phyloP scores from a whole-genome alignment of 768 basidiomycete species.

The Phaeotremella skinneri region DNA sequence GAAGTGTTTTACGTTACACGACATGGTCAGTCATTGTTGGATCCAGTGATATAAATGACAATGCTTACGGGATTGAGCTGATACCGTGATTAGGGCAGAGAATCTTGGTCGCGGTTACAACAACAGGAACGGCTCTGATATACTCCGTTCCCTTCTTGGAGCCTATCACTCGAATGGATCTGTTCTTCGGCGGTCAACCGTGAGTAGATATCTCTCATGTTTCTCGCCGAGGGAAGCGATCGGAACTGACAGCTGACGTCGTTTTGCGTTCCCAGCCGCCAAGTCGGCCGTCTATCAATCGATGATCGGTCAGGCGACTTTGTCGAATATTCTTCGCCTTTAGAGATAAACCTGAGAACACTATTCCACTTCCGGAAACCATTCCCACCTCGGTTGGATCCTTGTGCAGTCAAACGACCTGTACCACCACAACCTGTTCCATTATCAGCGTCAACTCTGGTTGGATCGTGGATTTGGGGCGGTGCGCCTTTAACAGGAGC shows the following conservation, averaged over 20 bases:
- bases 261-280: slow-evolving; percentile 24
- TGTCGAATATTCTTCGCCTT: slow-evolving; percentile 45
- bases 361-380: slow-evolving; percentile 51
- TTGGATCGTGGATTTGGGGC: slow-evolving; percentile 52
- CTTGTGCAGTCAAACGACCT: slow-evolving; percentile 32
- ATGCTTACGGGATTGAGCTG: neutral
- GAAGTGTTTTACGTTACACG: slow-evolving; percentile 60
- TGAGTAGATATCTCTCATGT: slow-evolving; percentile 13
- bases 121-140: slow-evolving; percentile 39
- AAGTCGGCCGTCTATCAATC: slow-evolving; percentile 45
- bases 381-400: slow-evolving; percentile 45
- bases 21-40: slow-evolving; percentile 57
- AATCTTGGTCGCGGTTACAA: slow-evolving; percentile 45
- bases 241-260: neutral
- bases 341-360: slow-evolving; percentile 48
- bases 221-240: neutral
- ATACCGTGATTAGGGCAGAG: slow-evolving; percentile 36
- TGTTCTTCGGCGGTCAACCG: slow-evolving; percentile 34
- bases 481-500: slow-evolving; percentile 50
- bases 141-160: slow-evolving; percentile 48
- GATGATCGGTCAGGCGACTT: slow-evolving; percentile 52
- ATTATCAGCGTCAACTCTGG: slow-evolving; percentile 31
- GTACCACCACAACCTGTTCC: slow-evolving; percentile 50
- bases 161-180: slow-evolving; percentile 39
- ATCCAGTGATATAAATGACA: neutral